phyloP scores from a whole-genome alignment of 2,329 filamentous ascomycete species.

The Cephalotrichum gorgonifer region DNA sequence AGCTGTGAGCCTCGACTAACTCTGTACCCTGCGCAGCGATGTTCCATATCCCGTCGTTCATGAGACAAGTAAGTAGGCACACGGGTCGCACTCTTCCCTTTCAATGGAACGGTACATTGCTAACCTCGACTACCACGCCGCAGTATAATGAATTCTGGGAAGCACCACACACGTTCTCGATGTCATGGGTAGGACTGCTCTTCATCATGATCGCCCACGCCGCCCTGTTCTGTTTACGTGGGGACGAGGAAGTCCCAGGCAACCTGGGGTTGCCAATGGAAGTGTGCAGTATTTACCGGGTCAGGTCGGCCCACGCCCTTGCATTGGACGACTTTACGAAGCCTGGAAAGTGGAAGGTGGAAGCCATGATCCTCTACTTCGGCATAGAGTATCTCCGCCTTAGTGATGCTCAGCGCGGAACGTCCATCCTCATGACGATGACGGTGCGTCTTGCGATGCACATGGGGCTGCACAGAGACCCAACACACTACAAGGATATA shows the following conservation, averaged over 20 bases:
- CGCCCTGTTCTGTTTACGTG: conserved; percentile 14
- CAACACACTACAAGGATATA: conserved; percentile 35
- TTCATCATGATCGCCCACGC: conserved; percentile 20
- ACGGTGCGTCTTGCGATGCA: conserved; percentile 32
- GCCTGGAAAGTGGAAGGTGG: conserved; percentile 14
- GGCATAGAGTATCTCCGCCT: conserved; percentile 15
- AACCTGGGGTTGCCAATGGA: conserved; percentile 11
- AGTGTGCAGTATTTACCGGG: conserved; percentile 13
- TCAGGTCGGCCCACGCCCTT: conserved; percentile 17
- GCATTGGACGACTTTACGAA: conserved; percentile 19
- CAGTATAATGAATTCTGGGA: conserved; percentile 20
- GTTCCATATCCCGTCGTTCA: conserved; percentile 18
- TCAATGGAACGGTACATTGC: too few relatives aligned
- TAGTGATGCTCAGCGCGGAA: conserved; percentile 14
- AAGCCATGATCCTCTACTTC: conserved; percentile 16
- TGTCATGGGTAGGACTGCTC: conserved; percentile 19
- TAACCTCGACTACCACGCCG: neutral
- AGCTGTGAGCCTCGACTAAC: too few relatives aligned
- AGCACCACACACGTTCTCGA: conserved; percentile 8
- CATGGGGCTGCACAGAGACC: conserved; percentile 50
- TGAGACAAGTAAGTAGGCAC: conserved; percentile 9
- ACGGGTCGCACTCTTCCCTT: neutral
- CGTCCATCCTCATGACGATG: conserved; percentile 16
- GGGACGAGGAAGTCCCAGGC: conserved; percentile 11
- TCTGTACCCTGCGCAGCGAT: conserved; percentile 14